Percentiles rank a stretch among this genome's conserved stretches.
phyloP scores from a whole-genome alignment of 768 basidiomycete species.

The Auricularia auricula-judae region DNA sequence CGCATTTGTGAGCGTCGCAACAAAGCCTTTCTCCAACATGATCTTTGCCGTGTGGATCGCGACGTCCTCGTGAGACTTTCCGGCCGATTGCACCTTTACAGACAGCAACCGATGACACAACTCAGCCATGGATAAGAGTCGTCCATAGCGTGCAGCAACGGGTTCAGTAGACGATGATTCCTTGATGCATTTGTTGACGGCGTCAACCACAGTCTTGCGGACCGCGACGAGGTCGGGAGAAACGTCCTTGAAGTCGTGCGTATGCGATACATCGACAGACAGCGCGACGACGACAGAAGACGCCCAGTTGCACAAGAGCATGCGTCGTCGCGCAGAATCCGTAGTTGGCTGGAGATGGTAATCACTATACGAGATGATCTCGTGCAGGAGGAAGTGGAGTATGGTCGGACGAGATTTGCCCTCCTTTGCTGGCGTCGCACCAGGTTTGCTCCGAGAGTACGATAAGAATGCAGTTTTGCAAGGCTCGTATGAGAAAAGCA shows the following conservation, averaged over 20 bases:
- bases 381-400: constrained; percentile 70
- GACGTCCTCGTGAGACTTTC: constrained; percentile 54
- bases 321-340: constrained; percentile 40
- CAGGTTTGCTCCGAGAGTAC: constrained; percentile 54
- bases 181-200: constrained; percentile 76
- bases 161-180: constrained; percentile 52
- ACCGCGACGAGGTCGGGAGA: constrained; percentile 72
- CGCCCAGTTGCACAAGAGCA: constrained; percentile 70
- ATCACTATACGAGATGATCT: constrained; percentile 68
- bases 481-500: constrained; percentile 83
- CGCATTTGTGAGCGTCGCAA: constrained; percentile 75
- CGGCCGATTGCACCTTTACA: constrained; percentile 49
- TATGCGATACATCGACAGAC: constrained; percentile 72
- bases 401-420: constrained; percentile 52
- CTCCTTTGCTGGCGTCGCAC: constrained; percentile 55
- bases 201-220: constrained; percentile 87
- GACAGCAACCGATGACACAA: constrained; percentile 81
- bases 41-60: constrained; percentile 90
- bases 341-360: constrained; percentile 51
- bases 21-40: constrained; percentile 98
- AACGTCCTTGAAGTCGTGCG: constrained; percentile 63
- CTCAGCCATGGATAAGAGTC: constrained; percentile 76
- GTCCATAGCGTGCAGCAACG: constrained; percentile 70
- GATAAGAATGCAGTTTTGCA: constrained; percentile 86
- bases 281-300: constrained; percentile 86